Conservation (phyloP, 2,329 filamentous ascomycete genomes). For the Monosporascus sp. region DNA sequence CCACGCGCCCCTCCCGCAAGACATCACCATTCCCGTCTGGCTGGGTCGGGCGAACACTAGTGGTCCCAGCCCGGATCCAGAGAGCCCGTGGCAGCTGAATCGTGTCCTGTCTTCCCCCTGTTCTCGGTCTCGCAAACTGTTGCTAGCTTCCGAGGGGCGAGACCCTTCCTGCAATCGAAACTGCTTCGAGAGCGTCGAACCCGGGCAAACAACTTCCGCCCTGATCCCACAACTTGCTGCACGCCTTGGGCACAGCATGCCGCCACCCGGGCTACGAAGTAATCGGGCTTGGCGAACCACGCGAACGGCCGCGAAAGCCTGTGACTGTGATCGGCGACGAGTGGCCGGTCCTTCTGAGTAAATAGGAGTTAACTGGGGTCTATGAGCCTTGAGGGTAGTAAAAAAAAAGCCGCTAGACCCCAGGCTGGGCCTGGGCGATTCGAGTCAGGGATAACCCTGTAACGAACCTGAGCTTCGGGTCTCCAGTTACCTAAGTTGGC, state of each 20-base stretch:
- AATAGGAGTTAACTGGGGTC: too few species aligned
- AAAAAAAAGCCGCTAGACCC: background rate
- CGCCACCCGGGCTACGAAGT: too few species aligned
- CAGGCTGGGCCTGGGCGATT: background rate
- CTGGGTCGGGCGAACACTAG: background rate
- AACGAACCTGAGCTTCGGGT: background rate
- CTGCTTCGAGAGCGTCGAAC: background rate
- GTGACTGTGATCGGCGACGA: too few species aligned
- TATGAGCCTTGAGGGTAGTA: background rate
- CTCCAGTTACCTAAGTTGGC: too few species aligned
- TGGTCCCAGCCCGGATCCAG: background rate
- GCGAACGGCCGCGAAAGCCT: too few species aligned
- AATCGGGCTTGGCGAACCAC: too few species aligned
- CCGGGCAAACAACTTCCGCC: background rate
- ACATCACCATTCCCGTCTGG: background rate
- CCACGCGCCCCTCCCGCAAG: background rate
- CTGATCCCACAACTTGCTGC: too few species aligned
- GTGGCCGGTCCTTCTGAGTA: too few species aligned
- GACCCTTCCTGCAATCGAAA: background rate
- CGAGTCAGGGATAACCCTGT: background rate
- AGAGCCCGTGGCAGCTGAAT: background rate
- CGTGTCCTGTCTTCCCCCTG: background rate
- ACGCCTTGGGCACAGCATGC: too few species aligned
- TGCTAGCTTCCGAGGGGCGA: background rate
- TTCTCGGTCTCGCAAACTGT: background rate